These are phyloP conservation scores for Daedalea quercina DNA, from an alignment of 768 basidiomycete species.

Conservation along the genomic window DNA sequence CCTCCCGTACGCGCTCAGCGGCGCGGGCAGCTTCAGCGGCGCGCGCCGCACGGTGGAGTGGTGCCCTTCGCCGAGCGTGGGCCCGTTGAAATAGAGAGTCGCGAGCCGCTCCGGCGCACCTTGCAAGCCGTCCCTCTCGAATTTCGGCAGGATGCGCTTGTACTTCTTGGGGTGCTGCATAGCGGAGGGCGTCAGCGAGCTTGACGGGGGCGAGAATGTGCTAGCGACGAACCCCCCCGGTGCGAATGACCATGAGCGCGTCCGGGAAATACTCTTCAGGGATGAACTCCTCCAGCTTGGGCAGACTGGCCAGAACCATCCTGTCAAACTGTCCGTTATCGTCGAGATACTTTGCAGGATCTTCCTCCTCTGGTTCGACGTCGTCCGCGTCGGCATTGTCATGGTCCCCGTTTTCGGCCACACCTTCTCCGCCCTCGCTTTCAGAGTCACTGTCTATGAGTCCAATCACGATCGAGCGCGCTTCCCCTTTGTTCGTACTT, in stretches of 20 bases:
- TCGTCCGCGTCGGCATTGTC: background rate
- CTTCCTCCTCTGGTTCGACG: background rate
- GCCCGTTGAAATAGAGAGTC: slow-evolving; percentile 42
- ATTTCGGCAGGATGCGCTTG: slow-evolving; percentile 11
- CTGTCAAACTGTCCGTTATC: background rate
- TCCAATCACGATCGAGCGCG: background rate
- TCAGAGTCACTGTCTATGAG: too few relatives aligned
- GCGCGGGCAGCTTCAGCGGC: slow-evolving; percentile 43
- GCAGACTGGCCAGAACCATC: slow-evolving; percentile 5
- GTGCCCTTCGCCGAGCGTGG: slow-evolving; percentile 36
- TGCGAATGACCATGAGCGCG: slow-evolving; percentile 19
- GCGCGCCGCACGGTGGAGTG: slow-evolving; percentile 48
- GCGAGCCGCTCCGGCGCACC: slow-evolving; percentile 18
- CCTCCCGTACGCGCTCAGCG: slow-evolving; percentile 18
- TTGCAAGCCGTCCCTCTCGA: background rate
- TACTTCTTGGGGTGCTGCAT: slow-evolving; percentile 8
- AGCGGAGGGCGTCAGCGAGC: background rate
- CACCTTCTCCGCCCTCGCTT: background rate
- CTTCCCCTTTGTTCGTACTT: too few relatives aligned
- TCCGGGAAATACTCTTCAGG: slow-evolving; percentile 20
- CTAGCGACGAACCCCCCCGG: background rate
- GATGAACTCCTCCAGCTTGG: slow-evolving; percentile 22
- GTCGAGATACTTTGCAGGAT: background rate
- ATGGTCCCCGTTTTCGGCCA: background rate
- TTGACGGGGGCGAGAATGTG: background rate